phyloP scores from a whole-genome alignment of 345 rosid genomes.

The Mallotus nudiflorus region DNA sequence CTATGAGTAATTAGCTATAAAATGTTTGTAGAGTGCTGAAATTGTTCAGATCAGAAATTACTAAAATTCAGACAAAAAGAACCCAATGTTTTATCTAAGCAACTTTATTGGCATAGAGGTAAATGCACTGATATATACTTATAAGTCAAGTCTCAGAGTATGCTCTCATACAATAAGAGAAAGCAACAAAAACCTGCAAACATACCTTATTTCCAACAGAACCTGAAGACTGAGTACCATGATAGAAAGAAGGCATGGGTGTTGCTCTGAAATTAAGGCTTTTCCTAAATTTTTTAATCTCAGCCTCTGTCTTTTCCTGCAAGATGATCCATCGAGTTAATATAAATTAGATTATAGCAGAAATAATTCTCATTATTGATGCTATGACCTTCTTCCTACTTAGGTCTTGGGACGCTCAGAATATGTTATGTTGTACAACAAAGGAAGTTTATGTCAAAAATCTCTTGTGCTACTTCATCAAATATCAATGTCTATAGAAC shows the following conservation, averaged over 20 bases:
- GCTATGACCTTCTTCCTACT: neutral
- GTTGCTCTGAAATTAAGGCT: conserved; percentile 85
- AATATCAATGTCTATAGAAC: neutral
- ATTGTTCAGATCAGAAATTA: neutral
- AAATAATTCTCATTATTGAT: too few species aligned
- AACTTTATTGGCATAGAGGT: neutral
- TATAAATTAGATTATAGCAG: too few species aligned
- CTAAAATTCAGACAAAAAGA: neutral
- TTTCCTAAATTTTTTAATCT: conserved; percentile 60
- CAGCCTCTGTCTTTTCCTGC: conserved; percentile 67
- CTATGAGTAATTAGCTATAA: neutral
- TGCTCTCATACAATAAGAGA: too few species aligned
- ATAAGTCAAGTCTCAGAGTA: too few species aligned
- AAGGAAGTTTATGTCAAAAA: too few species aligned
- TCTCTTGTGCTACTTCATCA: too few species aligned
- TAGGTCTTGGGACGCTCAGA: too few species aligned
- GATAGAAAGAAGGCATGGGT: conserved; percentile 91
- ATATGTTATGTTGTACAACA: too few species aligned
- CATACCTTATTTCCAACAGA: conserved; percentile 59
- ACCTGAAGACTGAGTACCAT: conserved; percentile 21
- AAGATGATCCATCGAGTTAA: conserved; percentile 22
- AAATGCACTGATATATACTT: neutral
- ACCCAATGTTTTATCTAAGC: neutral
- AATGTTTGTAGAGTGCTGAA: too few species aligned
- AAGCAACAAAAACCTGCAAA: conserved; percentile 8